phyloP scores from a whole-genome alignment of 1,139 yeast genomes.

The Pichia sp. region DNA sequence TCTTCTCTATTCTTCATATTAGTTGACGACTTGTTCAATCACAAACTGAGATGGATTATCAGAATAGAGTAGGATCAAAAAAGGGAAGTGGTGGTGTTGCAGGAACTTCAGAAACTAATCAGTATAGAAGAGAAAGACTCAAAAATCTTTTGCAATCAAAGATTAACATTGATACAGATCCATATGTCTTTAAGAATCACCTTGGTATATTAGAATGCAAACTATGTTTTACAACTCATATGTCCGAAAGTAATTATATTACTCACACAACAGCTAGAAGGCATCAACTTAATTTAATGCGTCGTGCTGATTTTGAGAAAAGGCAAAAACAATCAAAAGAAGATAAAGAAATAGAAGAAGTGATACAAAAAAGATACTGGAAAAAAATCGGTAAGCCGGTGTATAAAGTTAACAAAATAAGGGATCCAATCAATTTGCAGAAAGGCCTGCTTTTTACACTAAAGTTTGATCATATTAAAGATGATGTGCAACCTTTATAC shows the following conservation, averaged over 20 bases:
- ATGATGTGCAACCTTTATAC: conserved; percentile 47
- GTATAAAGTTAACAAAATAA: conserved; percentile 56
- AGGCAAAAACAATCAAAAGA: conserved; percentile 24
- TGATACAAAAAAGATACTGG: conserved; percentile 42
- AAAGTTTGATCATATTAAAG: conserved; percentile 46
- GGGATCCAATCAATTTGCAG: conserved; percentile 52
- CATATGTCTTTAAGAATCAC: conserved; percentile 70
- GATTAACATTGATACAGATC: conserved; percentile 64
- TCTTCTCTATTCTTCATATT: too few relatives aligned
- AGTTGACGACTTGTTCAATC: too few relatives aligned
- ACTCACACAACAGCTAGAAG: conserved; percentile 75
- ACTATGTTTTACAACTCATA: conserved; percentile 69
- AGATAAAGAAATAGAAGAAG: conserved; percentile 3
- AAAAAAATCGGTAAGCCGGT: conserved; percentile 67
- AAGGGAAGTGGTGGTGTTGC: conserved; percentile 72
- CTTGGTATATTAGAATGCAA: conserved; percentile 71
- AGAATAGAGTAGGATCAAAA: conserved; percentile 52
- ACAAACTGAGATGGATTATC: conserved; percentile 41
- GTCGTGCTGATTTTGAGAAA: conserved; percentile 45
- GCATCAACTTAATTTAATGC: conserved; percentile 63
- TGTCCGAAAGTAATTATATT: conserved; percentile 67
- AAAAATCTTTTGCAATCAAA: conserved; percentile 58
- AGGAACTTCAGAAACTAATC: conserved; percentile 57
- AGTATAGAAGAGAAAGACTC: conserved; percentile 58
- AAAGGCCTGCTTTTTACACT: conserved; percentile 59